These are phyloP conservation scores for Paracamarosporium sp. DNA, from an alignment of 2,329 filamentous ascomycete species.

Conservation along the genomic window DNA sequence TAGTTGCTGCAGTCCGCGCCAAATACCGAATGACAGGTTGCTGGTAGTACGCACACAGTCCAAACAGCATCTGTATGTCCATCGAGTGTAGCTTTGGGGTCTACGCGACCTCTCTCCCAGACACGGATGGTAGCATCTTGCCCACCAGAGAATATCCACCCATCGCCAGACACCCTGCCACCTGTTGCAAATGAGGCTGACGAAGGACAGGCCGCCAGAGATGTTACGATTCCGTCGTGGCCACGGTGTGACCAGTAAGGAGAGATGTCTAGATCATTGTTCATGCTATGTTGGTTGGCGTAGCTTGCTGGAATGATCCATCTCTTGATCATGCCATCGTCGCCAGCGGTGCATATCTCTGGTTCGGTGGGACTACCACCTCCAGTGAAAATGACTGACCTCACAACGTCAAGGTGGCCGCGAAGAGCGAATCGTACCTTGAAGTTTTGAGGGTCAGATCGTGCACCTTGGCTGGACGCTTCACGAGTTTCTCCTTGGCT, in stretches of 20 bases:
- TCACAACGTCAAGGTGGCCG: conserved; percentile 91
- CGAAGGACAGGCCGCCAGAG: conserved; percentile 83
- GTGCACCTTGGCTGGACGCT: conserved; percentile 50
- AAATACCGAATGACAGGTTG: conserved; percentile 80
- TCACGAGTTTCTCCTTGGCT: conserved; percentile 68
- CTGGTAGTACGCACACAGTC: conserved; percentile 90
- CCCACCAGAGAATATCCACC: conserved; percentile 98
- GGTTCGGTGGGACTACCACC: conserved; percentile 94
- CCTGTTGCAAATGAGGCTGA: conserved; percentile 89
- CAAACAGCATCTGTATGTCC: conserved; percentile 96
- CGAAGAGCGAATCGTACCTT: conserved; percentile 91
- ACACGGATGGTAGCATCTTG: conserved; percentile 92
- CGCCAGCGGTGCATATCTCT: conserved; percentile 94
- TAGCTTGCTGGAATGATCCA: conserved; percentile 92
- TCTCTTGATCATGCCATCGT: conserved; percentile 94
- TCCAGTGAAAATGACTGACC: conserved; percentile 94
- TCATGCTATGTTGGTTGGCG: conserved; percentile 65
- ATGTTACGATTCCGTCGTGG: conserved; percentile 88
- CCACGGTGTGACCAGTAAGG: conserved; percentile 96
- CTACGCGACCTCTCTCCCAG: conserved; percentile 93
- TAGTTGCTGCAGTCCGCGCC: conserved; percentile 73
- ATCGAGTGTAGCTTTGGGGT: conserved; percentile 92
- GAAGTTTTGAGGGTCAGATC: conserved; percentile 77
- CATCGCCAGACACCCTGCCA: conserved; percentile 85
- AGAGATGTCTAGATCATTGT: conserved; percentile 85